Evolutionary conservation across 1,139 yeast species (phyloP), one percentile per base, ranked within the genome.

Genomic region (Suhomyces bolitotheri): DNA sequence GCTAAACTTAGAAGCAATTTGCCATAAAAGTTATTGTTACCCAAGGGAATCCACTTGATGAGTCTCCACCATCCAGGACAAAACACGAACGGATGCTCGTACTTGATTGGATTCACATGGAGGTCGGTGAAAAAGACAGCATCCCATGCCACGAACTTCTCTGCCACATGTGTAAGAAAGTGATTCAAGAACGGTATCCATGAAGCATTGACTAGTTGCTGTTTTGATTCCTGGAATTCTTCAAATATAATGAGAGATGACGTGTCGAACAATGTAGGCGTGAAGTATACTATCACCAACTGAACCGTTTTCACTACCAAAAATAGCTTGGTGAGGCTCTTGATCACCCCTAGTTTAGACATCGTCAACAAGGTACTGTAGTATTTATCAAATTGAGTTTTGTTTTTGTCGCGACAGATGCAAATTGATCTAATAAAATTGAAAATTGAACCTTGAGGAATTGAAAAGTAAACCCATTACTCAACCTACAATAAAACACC

Each of bases 51-150:
- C 8, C 29, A 39, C 30, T 62, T 57, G 15, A 87, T 60, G 3
- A 79, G 39, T 28, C 74, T 53, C 65, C 84, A 73, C 95, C 96
- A 89, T 4, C 78, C 58, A 5, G 87, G 84, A 25, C 95, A 82
- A 56, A 88, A 92, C 7, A 95, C 97, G 73, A 79, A 85, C 60
- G 88, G 95, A 56, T 92, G 96, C 56, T 92, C 97, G 58, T 71
- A 89, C 23, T 58, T 56, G 19, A 73, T 62, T 0, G 73, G 78
- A 17, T 75, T 60, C 13, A 62, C 55, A 24, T 84, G 78, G 30
- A 80, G 54, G 32, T 80, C 78, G 16, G 76, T 59, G 52, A 85
- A 89, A 58, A 82, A 88, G 0, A 89, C 95, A 2, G 82, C 73
- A 57, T 92, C 98, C 97, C 97, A 90, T 5, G 81, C 72, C 21